A percentile compares a stretch with the other conserved stretches of the same genome.
phyloP scores from a whole-genome alignment of 2,329 filamentous ascomycete genomes.

The Colletotrichum tofieldiae region DNA sequence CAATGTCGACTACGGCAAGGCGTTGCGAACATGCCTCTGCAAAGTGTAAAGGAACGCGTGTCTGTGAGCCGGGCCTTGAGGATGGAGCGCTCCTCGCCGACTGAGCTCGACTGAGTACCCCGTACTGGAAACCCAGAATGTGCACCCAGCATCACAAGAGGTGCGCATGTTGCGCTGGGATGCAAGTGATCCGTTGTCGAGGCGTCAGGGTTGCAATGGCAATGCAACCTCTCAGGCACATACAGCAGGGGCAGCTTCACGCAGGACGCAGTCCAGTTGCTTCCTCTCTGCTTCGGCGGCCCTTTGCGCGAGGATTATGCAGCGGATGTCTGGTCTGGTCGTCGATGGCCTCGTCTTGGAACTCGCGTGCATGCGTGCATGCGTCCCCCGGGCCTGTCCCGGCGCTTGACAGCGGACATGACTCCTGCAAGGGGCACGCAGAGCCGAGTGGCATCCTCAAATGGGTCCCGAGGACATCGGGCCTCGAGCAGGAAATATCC shows the following conservation, averaged over 20 bases:
- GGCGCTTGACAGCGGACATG: constrained; percentile 34
- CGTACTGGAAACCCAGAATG: background rate
- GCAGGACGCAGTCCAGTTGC: background rate
- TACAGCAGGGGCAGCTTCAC: background rate
- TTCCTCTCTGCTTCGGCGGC: background rate
- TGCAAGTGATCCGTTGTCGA: background rate
- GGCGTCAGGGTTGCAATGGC: background rate
- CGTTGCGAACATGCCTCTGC: constrained; percentile 20
- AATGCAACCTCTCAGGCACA: background rate
- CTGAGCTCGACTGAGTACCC: background rate
- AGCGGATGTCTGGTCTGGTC: constrained; percentile 22
- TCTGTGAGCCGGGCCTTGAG: background rate
- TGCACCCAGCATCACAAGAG: background rate
- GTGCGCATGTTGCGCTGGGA: background rate
- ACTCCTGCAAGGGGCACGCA: constrained; percentile 32
- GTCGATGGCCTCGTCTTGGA: constrained; percentile 28
- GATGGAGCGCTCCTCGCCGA: background rate
- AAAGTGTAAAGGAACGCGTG: background rate
- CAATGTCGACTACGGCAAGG: background rate
- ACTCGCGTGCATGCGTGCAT: constrained; percentile 4
- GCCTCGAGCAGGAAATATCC: constrained; percentile 19
- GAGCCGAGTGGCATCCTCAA: constrained; percentile 11
- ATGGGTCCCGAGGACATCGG: constrained; percentile 1
- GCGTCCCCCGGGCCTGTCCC: constrained; percentile 23
- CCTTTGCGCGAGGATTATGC: background rate